Evolutionary conservation across 176 grass and related monocot species (phyloP).

Genomic region (Raddia distichophylla): DNA sequence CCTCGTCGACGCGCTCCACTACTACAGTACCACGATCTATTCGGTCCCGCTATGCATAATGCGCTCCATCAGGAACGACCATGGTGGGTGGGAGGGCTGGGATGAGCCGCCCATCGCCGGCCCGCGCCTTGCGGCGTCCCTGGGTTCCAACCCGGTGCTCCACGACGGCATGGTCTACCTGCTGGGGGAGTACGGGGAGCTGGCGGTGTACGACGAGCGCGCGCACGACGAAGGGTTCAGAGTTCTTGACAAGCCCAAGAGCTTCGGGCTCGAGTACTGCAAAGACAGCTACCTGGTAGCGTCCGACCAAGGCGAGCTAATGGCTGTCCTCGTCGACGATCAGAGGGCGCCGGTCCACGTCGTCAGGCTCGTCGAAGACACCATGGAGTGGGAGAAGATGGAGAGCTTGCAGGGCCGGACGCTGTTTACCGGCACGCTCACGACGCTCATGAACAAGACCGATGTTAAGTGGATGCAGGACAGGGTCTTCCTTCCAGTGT

Average conservation of each 20-base stretch:
- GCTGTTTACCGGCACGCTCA: not conserved
- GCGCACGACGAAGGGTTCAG: not conserved
- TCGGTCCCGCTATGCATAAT: too few relatives aligned
- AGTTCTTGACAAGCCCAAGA: not conserved
- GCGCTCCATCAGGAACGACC: too few relatives aligned
- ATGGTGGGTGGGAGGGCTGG: too few relatives aligned
- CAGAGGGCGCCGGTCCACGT: not conserved
- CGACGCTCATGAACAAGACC: not conserved
- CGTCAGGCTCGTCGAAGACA: not conserved
- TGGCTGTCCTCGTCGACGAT: not conserved
- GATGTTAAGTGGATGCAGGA: slow-evolving; percentile 11
- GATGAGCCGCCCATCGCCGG: too few relatives aligned
- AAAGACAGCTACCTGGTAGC: slow-evolving; percentile 1
- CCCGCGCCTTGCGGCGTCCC: not conserved
- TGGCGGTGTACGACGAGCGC: not conserved
- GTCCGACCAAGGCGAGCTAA: not conserved
- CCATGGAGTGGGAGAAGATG: slow-evolving; percentile 30
- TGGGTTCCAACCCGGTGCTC: slow-evolving; percentile 4
- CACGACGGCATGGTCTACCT: not conserved
- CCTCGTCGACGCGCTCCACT: too few relatives aligned
- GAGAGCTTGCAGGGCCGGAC: not conserved
- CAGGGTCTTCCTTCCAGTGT: not conserved
- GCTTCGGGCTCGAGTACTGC: slow-evolving; percentile 7
- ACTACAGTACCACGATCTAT: too few relatives aligned
- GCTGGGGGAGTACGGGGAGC: not conserved